A percentile compares a stretch with the other conserved stretches of the same genome.
These are phyloP conservation scores for Solanum peruvianum DNA, from an alignment of 257 asterid species.

Conservation along the genomic window DNA sequence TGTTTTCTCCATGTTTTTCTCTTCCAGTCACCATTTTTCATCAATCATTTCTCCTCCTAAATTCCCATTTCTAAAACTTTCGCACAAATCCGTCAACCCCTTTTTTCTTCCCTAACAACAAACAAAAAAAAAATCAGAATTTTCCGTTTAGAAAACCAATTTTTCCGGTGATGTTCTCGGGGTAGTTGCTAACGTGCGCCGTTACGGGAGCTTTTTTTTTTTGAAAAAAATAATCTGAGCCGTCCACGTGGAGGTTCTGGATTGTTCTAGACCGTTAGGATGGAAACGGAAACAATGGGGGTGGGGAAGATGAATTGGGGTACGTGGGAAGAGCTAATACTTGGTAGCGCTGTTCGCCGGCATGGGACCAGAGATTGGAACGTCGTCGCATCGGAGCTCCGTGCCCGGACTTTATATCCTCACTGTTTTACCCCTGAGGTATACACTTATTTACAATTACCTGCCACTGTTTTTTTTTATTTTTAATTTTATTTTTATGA, in stretches of 20 bases:
- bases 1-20: constrained; percentile 8
- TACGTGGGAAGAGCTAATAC: constrained; percentile 83
- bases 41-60: neutral
- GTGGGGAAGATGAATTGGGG: constrained; percentile 38
- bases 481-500: neutral
- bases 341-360: constrained; percentile 66
- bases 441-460: neutral
- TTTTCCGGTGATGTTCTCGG: neutral
- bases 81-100: neutral
- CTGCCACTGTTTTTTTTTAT: neutral
- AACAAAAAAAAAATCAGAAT: neutral
- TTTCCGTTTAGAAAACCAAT: neutral
- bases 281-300: constrained; percentile 26
- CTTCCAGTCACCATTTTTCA: neutral
- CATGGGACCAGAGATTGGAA: constrained; percentile 59
- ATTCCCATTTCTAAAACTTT: neutral
- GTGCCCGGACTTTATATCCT: constrained; percentile 45
- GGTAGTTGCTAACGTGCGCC: constrained; percentile 15
- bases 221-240: neutral
- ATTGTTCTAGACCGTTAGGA: neutral
- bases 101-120: neutral
- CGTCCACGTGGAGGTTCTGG: constrained; percentile 34
- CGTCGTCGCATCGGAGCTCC: constrained; percentile 76
- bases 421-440: constrained; percentile 59
- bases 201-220: neutral